Evolutionary conservation across 108 stramenopile species (phyloP), one percentile per base, ranked within the genome.

Genomic region (Cylindrotheca fusiformis): DNA sequence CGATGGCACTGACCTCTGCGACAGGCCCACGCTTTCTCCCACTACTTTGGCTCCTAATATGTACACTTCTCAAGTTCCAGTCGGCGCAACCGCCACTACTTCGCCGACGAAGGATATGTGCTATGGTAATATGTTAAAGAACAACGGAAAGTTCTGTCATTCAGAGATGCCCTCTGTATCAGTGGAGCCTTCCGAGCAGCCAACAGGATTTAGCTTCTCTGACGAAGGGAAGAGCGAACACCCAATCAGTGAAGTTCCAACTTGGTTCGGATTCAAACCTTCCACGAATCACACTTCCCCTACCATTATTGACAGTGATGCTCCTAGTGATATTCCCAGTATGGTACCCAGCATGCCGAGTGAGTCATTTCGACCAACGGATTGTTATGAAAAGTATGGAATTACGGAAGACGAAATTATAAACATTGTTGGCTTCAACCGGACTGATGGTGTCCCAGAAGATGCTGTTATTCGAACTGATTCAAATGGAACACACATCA

Each of bases 101-200:
- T 41, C 60, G 14, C 69, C 69, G n/a, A 70, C 69, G 44, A 47
- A 25, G 36, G 60, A 62, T 1, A 62, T 62, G 69, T 70, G 69
- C 48, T 70, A 55, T 48, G 69, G 69, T 48, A 70, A 70, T 47
- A 61, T 62, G 69, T 41, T 27, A 0, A 55, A 58, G 51, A 55
- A 52, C 32, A n/a, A n/a, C n/a, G n/a, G n/a, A n/a, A n/a, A n/a
- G n/a, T n/a, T n/a, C n/a, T n/a, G n/a, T n/a, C n/a, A n/a, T n/a
- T n/a, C n/a, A n/a, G n/a, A n/a, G n/a, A n/a, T n/a, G n/a, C n/a
- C n/a, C n/a, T n/a, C n/a, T n/a, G n/a, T n/a, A n/a, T n/a, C n/a
- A n/a, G n/a, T n/a, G n/a, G n/a, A n/a, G n/a, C n/a, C n/a, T n/a
- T n/a, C n/a, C n/a, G n/a, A n/a, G n/a, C n/a, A n/a, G n/a, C n/a